These are phyloP conservation scores for Brassica cretica DNA, from an alignment of 345 rosid genomes.

Conservation along the genomic window DNA sequence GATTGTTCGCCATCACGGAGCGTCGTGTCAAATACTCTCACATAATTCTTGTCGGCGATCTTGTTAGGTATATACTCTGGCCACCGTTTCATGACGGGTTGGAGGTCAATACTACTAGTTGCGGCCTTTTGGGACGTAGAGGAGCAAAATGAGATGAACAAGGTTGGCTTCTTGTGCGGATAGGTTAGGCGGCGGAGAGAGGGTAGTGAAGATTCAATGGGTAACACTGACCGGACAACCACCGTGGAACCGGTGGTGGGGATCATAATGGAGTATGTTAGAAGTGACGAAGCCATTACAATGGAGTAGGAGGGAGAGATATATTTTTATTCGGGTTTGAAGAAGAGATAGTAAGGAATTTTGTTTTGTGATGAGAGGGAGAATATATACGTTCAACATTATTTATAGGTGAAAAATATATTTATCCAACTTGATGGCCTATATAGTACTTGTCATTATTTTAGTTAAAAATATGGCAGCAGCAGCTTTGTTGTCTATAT, in stretches of 20 bases:
- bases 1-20: constrained; percentile 98
- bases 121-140: constrained; percentile 16
- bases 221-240: not conserved
- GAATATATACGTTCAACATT: not conserved
- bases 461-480: not conserved
- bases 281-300: constrained; percentile 27
- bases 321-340: not conserved
- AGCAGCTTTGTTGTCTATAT: too few species aligned
- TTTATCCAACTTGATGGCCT: not conserved
- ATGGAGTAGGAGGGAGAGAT: not conserved
- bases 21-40: constrained; percentile 86
- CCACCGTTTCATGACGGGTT: constrained; percentile 34
- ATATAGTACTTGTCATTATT: not conserved
- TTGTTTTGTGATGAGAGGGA: constrained; percentile 11
- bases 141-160: constrained; percentile 29
- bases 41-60: constrained; percentile 65
- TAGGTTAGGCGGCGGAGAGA: constrained; percentile 9
- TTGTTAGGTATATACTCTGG: constrained; percentile 65
- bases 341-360: constrained; percentile 8
- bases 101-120: constrained; percentile 16
- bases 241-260: constrained; percentile 7
- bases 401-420: constrained; percentile 5
- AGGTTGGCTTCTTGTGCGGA: constrained; percentile 16
- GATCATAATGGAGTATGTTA: constrained; percentile 18
- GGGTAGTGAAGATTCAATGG: constrained; percentile 1